Percentiles rank a stretch among this genome's conserved stretches.
phyloP scores from a whole-genome alignment of 2,329 filamentous ascomycete genomes.

The Claviceps sp. region DNA sequence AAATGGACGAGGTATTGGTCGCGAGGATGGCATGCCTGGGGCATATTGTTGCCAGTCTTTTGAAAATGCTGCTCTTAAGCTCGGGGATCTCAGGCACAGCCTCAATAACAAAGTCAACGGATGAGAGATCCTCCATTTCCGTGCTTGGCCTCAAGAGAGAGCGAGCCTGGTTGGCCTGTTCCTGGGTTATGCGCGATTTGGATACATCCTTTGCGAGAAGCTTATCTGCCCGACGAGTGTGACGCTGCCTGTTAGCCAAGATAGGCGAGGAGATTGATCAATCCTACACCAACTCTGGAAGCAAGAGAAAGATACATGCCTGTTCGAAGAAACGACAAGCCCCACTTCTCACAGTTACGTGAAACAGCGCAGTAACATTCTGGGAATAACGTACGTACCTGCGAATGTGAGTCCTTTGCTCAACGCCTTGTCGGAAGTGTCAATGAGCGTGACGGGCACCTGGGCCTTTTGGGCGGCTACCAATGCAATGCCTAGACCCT shows the following conservation, averaged over 20 bases:
- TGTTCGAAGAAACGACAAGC: neutral
- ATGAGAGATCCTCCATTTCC: constrained; percentile 60
- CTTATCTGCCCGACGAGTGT: constrained; percentile 49
- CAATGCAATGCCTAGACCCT: constrained; percentile 92
- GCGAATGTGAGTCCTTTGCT: constrained; percentile 86
- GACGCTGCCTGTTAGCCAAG: neutral
- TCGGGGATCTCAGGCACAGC: constrained; percentile 85
- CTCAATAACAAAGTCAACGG: constrained; percentile 96
- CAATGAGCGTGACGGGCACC: constrained; percentile 75
- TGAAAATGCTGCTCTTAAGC: constrained; percentile 81
- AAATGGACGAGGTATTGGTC: constrained; percentile 98
- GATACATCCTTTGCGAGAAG: constrained; percentile 84
- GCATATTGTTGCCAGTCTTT: constrained; percentile 66
- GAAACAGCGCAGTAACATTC: neutral
- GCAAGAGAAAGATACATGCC: neutral
- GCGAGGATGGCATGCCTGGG: constrained; percentile 79
- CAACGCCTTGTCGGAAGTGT: constrained; percentile 70
- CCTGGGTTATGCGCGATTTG: constrained; percentile 74
- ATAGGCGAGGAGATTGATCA: neutral
- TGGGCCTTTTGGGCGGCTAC: constrained; percentile 77
- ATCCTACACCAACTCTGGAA: neutral
- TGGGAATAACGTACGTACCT: constrained; percentile 30
- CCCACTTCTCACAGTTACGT: neutral
- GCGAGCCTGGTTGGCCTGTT: constrained; percentile 62
- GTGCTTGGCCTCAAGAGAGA: constrained; percentile 57